phyloP scores from a whole-genome alignment of 805 yeast genomes.

The Hemisphaericaspora nanyangensis region DNA sequence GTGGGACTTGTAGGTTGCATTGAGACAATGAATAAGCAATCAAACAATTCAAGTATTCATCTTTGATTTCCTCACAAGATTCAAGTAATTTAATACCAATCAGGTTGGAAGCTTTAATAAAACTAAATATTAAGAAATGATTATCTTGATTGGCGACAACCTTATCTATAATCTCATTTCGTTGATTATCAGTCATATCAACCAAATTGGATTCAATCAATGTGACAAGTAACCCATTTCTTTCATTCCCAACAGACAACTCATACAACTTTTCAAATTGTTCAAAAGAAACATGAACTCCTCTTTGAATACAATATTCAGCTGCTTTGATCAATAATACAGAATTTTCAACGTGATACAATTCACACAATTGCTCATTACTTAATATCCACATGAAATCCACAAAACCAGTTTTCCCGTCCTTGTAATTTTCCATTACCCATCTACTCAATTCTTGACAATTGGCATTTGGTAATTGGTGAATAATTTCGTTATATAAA shows the following conservation, averaged over 20 bases:
- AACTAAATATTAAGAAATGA: constrained; percentile 8
- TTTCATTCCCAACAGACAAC: neutral
- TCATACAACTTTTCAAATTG: constrained; percentile 1
- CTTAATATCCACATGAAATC: constrained; percentile 6
- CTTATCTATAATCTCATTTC: neutral
- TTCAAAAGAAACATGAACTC: neutral
- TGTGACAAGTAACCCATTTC: constrained; percentile 3
- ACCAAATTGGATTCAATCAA: constrained; percentile 9
- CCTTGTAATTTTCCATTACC: neutral
- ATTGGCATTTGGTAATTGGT: neutral
- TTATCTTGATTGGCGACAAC: neutral
- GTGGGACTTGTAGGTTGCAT: neutral
- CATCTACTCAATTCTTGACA: neutral
- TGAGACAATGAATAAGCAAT: constrained; percentile 17
- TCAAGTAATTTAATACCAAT: neutral
- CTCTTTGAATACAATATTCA: constrained; percentile 1
- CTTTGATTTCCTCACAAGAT: constrained; percentile 9
- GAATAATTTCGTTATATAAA: constrained; percentile 5
- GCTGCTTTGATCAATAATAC: constrained; percentile 7
- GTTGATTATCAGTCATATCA: constrained; percentile 1
- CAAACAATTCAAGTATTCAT: constrained; percentile 14
- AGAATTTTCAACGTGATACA: neutral
- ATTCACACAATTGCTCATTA: constrained; percentile 13
- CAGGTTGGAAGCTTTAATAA: constrained; percentile 7
- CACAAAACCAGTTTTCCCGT: neutral